Percentiles rank a stretch among this genome's conserved stretches.
These are phyloP conservation scores for Tolypocladium endophyticum DNA, from an alignment of 2,329 filamentous ascomycete genomes.

Conservation along the genomic window DNA sequence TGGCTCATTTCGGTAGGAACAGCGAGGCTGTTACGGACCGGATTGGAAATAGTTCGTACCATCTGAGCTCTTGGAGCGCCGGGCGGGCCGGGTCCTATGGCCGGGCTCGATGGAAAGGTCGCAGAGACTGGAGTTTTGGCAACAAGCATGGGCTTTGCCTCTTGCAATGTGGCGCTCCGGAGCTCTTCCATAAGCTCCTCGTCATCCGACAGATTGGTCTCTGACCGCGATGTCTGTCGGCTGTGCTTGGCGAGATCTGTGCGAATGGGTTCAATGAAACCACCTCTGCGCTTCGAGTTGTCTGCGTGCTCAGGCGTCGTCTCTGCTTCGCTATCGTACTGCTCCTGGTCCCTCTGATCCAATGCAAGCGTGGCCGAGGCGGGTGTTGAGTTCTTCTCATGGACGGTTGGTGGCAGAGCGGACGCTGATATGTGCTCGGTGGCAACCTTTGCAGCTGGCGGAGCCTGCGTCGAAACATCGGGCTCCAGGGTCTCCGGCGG, in stretches of 20 bases:
- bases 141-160: constrained; percentile 71
- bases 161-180: constrained; percentile 67
- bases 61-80: constrained; percentile 14
- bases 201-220: constrained; percentile 52
- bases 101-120: constrained; percentile 32
- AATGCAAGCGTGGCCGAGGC: neutral
- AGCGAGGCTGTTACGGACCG: constrained; percentile 32
- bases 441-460: constrained; percentile 10
- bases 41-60: constrained; percentile 38
- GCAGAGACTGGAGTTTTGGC: constrained; percentile 75
- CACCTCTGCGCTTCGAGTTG: constrained; percentile 21
- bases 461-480: constrained; percentile 16
- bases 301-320: constrained; percentile 15
- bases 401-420: constrained; percentile 1
- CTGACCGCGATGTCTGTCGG: constrained; percentile 16
- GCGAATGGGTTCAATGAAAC: constrained; percentile 42
- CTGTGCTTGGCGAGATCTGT: constrained; percentile 30
- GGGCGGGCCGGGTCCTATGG: constrained; percentile 2
- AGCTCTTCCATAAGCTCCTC: constrained; percentile 79
- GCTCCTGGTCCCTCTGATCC: neutral
- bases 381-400: neutral
- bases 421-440: constrained; percentile 4
- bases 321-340: constrained; percentile 13
- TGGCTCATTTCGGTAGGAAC: constrained; percentile 35
- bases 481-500: constrained; percentile 8